Conservation (phyloP, 1,139 yeast species). For the Yamadazyma membranifaciens region DNA sequence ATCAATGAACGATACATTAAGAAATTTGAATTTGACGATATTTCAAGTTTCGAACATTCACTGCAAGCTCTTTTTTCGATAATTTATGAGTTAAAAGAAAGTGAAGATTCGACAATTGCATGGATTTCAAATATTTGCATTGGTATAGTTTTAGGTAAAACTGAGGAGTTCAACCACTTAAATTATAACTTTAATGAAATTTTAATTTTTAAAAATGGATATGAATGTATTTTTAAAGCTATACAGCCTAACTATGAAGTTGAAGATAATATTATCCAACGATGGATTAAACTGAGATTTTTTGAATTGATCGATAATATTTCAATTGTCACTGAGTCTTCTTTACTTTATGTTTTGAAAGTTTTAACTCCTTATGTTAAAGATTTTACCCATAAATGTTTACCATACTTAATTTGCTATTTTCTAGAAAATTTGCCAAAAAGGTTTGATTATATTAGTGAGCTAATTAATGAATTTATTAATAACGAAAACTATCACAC, state of each 20-base stretch:
- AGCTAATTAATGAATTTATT: slow-evolving; percentile 7
- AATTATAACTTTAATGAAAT: slow-evolving; percentile 4
- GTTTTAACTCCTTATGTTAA: not conserved
- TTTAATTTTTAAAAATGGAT: slow-evolving; percentile 1
- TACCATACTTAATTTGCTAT: slow-evolving; percentile 8
- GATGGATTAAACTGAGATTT: not conserved
- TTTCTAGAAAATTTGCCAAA: slow-evolving; percentile 8
- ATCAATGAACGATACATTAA: not conserved
- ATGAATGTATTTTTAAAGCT: not conserved
- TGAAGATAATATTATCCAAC: not conserved
- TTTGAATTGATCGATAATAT: slow-evolving; percentile 1
- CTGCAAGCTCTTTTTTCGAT: not conserved
- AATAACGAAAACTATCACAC: slow-evolving; percentile 3
- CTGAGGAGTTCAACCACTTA: slow-evolving; percentile 1
- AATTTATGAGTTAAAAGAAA: slow-evolving; percentile 12
- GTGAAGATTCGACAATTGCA: not conserved
- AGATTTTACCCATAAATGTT: not conserved
- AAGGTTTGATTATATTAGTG: slow-evolving; percentile 2
- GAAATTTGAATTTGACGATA: slow-evolving; percentile 1
- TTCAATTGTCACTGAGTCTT: not conserved
- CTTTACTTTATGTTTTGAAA: slow-evolving; percentile 1
- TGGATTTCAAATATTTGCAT: slow-evolving; percentile 34
- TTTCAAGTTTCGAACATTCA: not conserved
- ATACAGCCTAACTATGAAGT: not conserved
- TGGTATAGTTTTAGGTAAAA: slow-evolving; percentile 20